Conservation (phyloP, 306 rosid species). For the Cicer yamashitae region DNA sequence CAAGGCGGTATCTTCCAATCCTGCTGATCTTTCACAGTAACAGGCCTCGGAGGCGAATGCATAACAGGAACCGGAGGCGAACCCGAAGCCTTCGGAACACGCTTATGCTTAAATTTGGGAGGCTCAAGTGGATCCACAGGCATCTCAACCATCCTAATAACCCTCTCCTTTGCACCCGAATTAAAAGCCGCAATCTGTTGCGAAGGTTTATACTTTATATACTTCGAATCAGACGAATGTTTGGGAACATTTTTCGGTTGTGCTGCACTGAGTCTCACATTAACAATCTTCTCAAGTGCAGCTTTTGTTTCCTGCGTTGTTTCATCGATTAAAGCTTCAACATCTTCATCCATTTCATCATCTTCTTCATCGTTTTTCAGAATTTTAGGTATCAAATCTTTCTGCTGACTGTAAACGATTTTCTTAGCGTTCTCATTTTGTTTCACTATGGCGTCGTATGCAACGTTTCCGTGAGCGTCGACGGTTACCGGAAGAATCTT, state of each 20-base stretch:
- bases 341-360: slow-evolving; percentile 56
- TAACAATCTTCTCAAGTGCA: slow-evolving; percentile 86
- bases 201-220: slow-evolving; percentile 86
- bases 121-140: slow-evolving; percentile 96
- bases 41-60: slow-evolving; percentile 94
- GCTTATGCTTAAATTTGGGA: slow-evolving; percentile 90
- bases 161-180: slow-evolving; percentile 88
- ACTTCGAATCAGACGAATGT: slow-evolving; percentile 70
- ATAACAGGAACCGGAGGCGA: slow-evolving; percentile 92
- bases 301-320: slow-evolving; percentile 79
- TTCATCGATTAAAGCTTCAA: slow-evolving; percentile 73
- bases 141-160: slow-evolving; percentile 91
- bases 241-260: slow-evolving; percentile 87
- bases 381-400: slow-evolving; percentile 72
- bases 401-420: slow-evolving; percentile 81
- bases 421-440: slow-evolving; percentile 83
- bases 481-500: slow-evolving; percentile 82
- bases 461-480: slow-evolving; percentile 81
- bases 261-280: slow-evolving; percentile 80
- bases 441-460: slow-evolving; percentile 85
- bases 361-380: slow-evolving; percentile 62
- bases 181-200: slow-evolving; percentile 85
- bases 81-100: slow-evolving; percentile 86
- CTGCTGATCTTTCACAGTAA: slow-evolving; percentile 88
- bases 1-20: slow-evolving; percentile 98